These are phyloP conservation scores for Russula lepida DNA, from an alignment of 768 basidiomycete species.

Conservation along the genomic window DNA sequence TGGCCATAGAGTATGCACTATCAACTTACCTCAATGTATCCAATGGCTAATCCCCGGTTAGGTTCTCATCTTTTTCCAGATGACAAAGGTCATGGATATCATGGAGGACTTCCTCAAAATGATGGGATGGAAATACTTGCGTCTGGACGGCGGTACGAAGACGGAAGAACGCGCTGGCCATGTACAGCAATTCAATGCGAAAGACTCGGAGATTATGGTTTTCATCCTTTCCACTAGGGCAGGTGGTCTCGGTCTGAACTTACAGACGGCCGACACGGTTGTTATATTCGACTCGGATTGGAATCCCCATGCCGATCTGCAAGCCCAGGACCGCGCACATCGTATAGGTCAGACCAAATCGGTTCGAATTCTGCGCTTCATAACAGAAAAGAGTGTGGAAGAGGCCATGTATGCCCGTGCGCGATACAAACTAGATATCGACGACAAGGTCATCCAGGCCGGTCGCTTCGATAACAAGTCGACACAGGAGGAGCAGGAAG, in stretches of 20 bases:
- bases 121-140: slow-evolving; percentile 79
- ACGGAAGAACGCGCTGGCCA: slow-evolving; percentile 89
- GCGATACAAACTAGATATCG: slow-evolving; percentile 93
- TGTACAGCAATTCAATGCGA: slow-evolving; percentile 84
- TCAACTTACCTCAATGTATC: neutral
- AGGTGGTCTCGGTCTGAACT: slow-evolving; percentile 90
- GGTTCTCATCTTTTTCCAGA: slow-evolving; percentile 99
- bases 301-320: slow-evolving; percentile 99
- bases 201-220: slow-evolving; percentile 76
- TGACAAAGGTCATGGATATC: slow-evolving; percentile 99
- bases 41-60: slow-evolving; percentile 24
- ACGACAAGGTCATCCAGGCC: slow-evolving; percentile 98
- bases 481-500: slow-evolving; percentile 95
- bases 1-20: slow-evolving; percentile 66
- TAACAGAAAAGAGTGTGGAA: slow-evolving; percentile 97
- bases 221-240: slow-evolving; percentile 94
- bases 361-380: slow-evolving; percentile 92
- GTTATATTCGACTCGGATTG: slow-evolving; percentile 82
- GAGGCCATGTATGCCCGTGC: slow-evolving; percentile 97
- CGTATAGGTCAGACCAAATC: slow-evolving; percentile 99
- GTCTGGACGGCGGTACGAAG: slow-evolving; percentile 94
- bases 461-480: slow-evolving; percentile 99
- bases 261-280: slow-evolving; percentile 86
- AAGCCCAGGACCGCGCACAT: slow-evolving; percentile 99
- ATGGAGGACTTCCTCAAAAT: slow-evolving; percentile 92